A percentile compares a stretch with the other conserved stretches of the same genome.
Evolutionary conservation across 1,284 basidiomycete genomes (phyloP).

Genomic region (Ustilago bromivora): DNA sequence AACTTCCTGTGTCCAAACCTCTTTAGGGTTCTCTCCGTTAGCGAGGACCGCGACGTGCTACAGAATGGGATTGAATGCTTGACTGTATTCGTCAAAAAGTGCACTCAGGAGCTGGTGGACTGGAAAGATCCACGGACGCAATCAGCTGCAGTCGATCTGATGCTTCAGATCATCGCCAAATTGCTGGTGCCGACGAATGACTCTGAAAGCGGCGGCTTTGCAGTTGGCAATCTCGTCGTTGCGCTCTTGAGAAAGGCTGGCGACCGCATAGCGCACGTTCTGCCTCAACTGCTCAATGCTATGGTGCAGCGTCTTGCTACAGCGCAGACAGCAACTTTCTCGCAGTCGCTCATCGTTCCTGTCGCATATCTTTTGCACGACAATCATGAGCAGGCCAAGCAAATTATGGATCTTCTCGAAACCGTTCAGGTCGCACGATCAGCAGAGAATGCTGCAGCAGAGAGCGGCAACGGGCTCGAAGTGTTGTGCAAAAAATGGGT

Average conservation of each 20-base stretch:
- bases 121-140: conserved; percentile 69
- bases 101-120: conserved; percentile 80
- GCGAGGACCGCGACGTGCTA: conserved; percentile 55
- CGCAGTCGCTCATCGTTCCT: conserved; percentile 83
- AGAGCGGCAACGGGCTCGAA: conserved; percentile 76
- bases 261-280: conserved; percentile 79
- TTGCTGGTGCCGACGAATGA: conserved; percentile 55
- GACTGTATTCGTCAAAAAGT: conserved; percentile 87
- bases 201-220: conserved; percentile 80
- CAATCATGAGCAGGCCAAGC: conserved; percentile 73
- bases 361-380: conserved; percentile 91
- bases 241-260: conserved; percentile 86
- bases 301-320: conserved; percentile 83
- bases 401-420: conserved; percentile 71
- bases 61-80: conserved; percentile 86
- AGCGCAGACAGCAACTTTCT: conserved; percentile 87
- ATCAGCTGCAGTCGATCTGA: conserved; percentile 35
- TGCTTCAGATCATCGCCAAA: conserved; percentile 58
- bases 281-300: conserved; percentile 86
- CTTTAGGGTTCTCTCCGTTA: conserved; percentile 37
- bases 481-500: conserved; percentile 90
- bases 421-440: conserved; percentile 52
- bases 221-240: conserved; percentile 92
- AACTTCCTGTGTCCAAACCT: conserved; percentile 40
- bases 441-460: conserved; percentile 1